Evolutionary conservation across 179 eudicot genomes (phyloP).

Genomic region (Patellifolia procumbens): DNA sequence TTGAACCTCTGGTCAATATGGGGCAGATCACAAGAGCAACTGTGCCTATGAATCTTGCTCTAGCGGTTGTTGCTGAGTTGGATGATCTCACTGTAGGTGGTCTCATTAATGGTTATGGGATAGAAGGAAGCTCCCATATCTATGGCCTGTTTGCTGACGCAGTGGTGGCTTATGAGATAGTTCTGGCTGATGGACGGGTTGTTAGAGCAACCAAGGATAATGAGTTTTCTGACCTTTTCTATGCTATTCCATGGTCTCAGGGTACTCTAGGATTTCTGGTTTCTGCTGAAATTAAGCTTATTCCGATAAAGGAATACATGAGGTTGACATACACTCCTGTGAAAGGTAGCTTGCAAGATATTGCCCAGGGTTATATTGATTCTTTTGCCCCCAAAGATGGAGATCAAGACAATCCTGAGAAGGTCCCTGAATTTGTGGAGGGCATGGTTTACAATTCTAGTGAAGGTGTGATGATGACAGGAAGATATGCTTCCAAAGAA

Average conservation of each 20-base stretch:
- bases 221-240: constrained; percentile 82
- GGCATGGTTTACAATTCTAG: constrained; percentile 64
- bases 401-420: constrained; percentile 78
- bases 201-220: constrained; percentile 96
- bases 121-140: constrained; percentile 94
- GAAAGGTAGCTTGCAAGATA: constrained; percentile 61
- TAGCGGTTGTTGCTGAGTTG: constrained; percentile 95
- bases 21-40: constrained; percentile 87
- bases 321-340: constrained; percentile 79
- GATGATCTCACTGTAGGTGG: constrained; percentile 98
- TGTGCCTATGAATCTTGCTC: constrained; percentile 90
- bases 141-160: constrained; percentile 93
- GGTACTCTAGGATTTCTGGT: constrained; percentile 93
- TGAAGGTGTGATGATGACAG: constrained; percentile 86
- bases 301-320: constrained; percentile 86
- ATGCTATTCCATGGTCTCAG: constrained; percentile 98
- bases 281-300: constrained; percentile 94
- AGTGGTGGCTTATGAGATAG: constrained; percentile 89
- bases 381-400: constrained; percentile 82
- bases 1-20: constrained; percentile 95
- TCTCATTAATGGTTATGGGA: constrained; percentile 91
- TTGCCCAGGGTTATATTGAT: constrained; percentile 82
- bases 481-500: constrained; percentile 71
- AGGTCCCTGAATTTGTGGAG: constrained; percentile 90
- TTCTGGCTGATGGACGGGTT: constrained; percentile 75